Evolutionary conservation across 2,329 filamentous ascomycete species (phyloP).

Genomic region (Nothophaeocryptopus gaeumannii): DNA sequence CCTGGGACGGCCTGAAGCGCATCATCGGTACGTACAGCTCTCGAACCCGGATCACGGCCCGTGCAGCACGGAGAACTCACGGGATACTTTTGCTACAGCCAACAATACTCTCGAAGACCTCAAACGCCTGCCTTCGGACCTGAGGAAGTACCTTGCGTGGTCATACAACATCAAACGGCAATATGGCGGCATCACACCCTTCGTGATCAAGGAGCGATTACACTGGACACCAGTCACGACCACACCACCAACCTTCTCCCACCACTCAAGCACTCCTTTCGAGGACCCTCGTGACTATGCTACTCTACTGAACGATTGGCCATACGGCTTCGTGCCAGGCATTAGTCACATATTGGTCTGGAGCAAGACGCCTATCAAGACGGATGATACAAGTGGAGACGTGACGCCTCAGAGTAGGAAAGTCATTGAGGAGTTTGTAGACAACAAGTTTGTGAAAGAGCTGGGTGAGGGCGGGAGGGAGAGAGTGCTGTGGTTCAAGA

Average conservation of each 20-base stretch:
- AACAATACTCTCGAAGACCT: slow-evolving; percentile 55
- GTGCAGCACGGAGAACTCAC: not conserved
- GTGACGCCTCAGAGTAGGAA: slow-evolving; percentile 50
- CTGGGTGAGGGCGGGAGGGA: slow-evolving; percentile 36
- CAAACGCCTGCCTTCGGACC: slow-evolving; percentile 58
- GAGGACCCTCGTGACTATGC: slow-evolving; percentile 53
- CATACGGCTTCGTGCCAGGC: slow-evolving; percentile 55
- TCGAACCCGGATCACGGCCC: not conserved
- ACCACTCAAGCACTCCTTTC: slow-evolving; percentile 52
- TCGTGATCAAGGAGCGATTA: slow-evolving; percentile 55
- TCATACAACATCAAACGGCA: slow-evolving; percentile 52
- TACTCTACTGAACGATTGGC: slow-evolving; percentile 62
- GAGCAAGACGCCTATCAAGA: slow-evolving; percentile 51
- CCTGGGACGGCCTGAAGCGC: slow-evolving; percentile 52
- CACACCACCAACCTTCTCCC: slow-evolving; percentile 38
- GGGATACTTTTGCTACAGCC: slow-evolving; percentile 19
- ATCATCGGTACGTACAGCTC: slow-evolving; percentile 47
- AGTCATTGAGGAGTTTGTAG: slow-evolving; percentile 51
- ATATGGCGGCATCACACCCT: slow-evolving; percentile 57
- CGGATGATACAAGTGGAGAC: slow-evolving; percentile 47
- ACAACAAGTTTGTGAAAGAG: slow-evolving; percentile 48
- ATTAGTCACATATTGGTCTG: slow-evolving; percentile 59
- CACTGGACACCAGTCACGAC: slow-evolving; percentile 45
- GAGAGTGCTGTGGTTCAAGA: slow-evolving; percentile 64
- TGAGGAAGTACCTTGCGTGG: slow-evolving; percentile 61